phyloP scores from a whole-genome alignment of 2,329 filamentous ascomycete genomes.

The Aspergillus sp. region DNA sequence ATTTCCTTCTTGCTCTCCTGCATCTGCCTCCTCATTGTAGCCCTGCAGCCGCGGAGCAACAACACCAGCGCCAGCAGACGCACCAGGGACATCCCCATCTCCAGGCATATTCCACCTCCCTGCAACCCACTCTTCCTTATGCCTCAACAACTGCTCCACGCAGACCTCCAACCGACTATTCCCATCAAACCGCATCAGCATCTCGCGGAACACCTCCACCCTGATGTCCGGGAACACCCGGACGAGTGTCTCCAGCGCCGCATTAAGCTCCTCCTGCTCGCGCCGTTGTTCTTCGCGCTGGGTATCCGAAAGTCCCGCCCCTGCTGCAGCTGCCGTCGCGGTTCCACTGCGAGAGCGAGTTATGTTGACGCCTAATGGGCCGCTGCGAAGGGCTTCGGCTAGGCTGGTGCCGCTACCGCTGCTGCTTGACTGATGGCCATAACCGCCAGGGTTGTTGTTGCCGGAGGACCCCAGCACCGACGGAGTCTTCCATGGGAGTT shows the following conservation, averaged over 20 bases:
- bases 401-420: constrained; percentile 24
- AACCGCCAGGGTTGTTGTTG: constrained; percentile 6
- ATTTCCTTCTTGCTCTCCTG: constrained; percentile 9
- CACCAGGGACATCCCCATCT: constrained; percentile 5
- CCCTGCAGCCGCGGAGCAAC: not conserved
- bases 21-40: not conserved
- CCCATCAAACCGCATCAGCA: constrained; percentile 40
- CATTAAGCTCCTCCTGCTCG: constrained; percentile 36
- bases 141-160: constrained; percentile 39
- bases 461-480: constrained; percentile 10
- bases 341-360: constrained; percentile 19
- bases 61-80: constrained; percentile 4
- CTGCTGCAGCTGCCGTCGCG: too few relatives aligned
- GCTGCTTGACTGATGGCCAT: not conserved
- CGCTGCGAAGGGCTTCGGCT: constrained; percentile 37
- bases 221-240: constrained; percentile 40
- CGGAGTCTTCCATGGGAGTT: constrained; percentile 4
- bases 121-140: constrained; percentile 41
- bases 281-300: constrained; percentile 24
- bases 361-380: constrained; percentile 31
- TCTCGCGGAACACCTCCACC: constrained; percentile 41
- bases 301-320: constrained; percentile 7
- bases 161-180: constrained; percentile 40
- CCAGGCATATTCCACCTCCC: constrained; percentile 37
- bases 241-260: constrained; percentile 33